Conservation (phyloP, 2,329 filamentous ascomycete species). For the Rhinocladiella mackenziei region DNA sequence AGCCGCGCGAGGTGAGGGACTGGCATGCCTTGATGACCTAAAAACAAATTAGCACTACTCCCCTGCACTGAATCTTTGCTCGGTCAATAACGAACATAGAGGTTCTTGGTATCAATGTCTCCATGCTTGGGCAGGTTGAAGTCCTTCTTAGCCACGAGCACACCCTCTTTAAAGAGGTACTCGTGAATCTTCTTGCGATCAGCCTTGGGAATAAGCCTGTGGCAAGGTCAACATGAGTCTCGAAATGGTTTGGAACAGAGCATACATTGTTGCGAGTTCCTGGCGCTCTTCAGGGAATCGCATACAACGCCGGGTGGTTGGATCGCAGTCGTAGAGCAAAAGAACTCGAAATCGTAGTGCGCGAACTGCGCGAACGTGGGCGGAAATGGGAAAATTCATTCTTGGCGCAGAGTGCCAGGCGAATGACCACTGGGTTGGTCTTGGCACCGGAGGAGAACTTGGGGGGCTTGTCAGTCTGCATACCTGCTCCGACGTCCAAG, state of each 20-base stretch:
- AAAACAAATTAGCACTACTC: constrained; percentile 13
- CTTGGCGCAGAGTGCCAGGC: too few relatives aligned
- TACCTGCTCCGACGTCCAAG: too few relatives aligned
- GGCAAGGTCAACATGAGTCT: neutral
- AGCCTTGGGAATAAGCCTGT: constrained; percentile 97
- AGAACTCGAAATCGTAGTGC: neutral
- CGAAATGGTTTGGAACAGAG: constrained; percentile 21
- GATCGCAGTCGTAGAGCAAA: constrained; percentile 5
- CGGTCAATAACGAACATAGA: constrained; percentile 60
- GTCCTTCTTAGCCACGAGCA: constrained; percentile 98
- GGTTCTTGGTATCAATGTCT: constrained; percentile 99
- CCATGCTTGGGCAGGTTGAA: constrained; percentile 96
- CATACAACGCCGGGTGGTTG: constrained; percentile 41
- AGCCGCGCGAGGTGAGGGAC: constrained; percentile 96
- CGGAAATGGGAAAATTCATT: too few relatives aligned
- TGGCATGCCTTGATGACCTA: constrained; percentile 95
- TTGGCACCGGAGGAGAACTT: too few relatives aligned
- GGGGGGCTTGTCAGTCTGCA: too few relatives aligned
- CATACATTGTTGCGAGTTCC: constrained; percentile 42
- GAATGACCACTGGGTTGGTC: too few relatives aligned
- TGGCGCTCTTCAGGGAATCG: constrained; percentile 52
- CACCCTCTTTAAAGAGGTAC: constrained; percentile 93
- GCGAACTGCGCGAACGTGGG: too few relatives aligned
- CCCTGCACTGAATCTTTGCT: neutral
- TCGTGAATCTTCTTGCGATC: constrained; percentile 99